phyloP scores from a whole-genome alignment of 306 rosid genomes.

The Amphicarpaea edgeworthii region DNA sequence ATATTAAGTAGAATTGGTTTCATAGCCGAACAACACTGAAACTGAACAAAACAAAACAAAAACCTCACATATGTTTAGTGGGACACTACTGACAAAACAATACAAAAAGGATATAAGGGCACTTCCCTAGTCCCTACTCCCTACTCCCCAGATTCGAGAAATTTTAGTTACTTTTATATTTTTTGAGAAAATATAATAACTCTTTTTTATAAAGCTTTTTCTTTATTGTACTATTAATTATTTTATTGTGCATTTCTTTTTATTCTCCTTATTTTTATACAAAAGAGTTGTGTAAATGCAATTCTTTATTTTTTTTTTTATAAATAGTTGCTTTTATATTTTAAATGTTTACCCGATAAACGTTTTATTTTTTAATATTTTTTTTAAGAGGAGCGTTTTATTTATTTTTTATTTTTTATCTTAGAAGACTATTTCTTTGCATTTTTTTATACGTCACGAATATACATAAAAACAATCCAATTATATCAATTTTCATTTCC shows the following conservation, averaged over 20 bases:
- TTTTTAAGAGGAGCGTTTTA: no score
- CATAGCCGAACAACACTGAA: neutral
- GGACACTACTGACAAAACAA: neutral
- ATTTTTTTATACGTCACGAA: no score
- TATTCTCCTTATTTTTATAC: neutral
- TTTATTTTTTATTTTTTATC: no score
- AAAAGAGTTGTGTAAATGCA: no score
- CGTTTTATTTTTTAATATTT: no score
- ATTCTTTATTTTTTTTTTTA: no score
- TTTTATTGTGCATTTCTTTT: neutral
- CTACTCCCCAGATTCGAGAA: neutral
- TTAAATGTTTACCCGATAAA: no score
- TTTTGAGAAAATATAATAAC: neutral
- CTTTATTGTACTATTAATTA: neutral
- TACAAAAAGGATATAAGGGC: neutral
- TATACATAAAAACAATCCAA: no score
- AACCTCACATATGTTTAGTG: neutral
- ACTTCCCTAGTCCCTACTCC: neutral
- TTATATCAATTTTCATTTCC: no score
- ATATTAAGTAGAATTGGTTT: neutral
- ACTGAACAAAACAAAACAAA: conserved; percentile 37
- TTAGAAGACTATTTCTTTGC: no score
- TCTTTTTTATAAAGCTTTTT: neutral
- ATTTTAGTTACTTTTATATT: neutral
- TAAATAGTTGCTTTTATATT: no score